Base-by-base conservation (phyloP, 106 monocot genomes). In the Hemerocallis citrina region DNA sequence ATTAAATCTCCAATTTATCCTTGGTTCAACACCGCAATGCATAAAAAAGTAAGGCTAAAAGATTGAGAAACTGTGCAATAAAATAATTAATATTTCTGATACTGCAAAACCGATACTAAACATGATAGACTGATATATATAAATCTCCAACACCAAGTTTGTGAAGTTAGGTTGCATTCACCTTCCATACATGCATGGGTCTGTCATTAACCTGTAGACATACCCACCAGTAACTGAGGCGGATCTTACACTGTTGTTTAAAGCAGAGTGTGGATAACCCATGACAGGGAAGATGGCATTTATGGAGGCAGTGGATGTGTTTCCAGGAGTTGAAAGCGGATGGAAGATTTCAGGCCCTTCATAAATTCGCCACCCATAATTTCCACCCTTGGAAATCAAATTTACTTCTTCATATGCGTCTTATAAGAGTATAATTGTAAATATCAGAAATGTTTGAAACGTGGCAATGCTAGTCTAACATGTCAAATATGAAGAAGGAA, bases 141-240 rank as follows among this genome's bases (percentile, higher is more conserved):
- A n/a, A n/a, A n/a, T n/a, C n/a, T n/a, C n/a, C n/a, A n/a, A n/a
- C n/a, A n/a, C n/a, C n/a, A n/a, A n/a, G n/a, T n/a, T n/a, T n/a
- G n/a, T n/a, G n/a, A n/a, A 9, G 52, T 20, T 15, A 54, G 10
- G 20, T n/a, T 22, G 27, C 39, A 62, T 34, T 70, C 51, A 92
- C 98, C 92, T 99, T 67, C 96, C 98, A 69, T 44, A 80, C 74
- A 99, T 42, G 76, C 98, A 99, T 27, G 98, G 98, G 57, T 99
- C 98, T 24, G 79, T 66, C 3, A 31, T 65, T 14, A 85, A 81
- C 43, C 98, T 72, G 39, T 88, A 92, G 29, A 92, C 92, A 66
- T 82, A 92, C 16, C 98, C 98, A 16, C 85, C 98, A 3, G 54
- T 85, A 30, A 99, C 73, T 25, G 98, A 70, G 17, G 85, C 98